Base-by-base conservation (phyloP, 495 filamentous ascomycete genomes). In the Geoglossum glabrum region DNA sequence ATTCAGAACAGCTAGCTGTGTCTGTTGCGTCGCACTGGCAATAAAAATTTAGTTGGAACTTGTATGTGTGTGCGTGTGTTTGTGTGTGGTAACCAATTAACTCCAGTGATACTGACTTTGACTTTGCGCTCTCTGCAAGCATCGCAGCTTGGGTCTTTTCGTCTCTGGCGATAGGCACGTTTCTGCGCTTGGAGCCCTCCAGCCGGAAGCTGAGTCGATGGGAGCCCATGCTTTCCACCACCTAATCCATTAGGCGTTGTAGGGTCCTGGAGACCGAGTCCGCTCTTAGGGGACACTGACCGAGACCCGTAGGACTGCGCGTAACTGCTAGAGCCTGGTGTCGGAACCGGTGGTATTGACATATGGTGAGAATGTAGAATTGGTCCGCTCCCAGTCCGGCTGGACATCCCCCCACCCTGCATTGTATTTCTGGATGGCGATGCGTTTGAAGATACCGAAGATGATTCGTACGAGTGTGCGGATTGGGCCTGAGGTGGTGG, bases 121-220 rank as follows among this genome's bases (percentile, higher is more conserved):
- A 98, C 92, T 74, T 98, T 98, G 61, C 92, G 80, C 71, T 98
- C 92, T 55, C 92, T 80, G 67, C 92, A 98, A 46, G 92, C 92
- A 72, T 98, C 92, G 70, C 92, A 98, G 67, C 90, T 96, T 17
- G 92, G 92, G 65, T 97, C 92, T 65, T 98, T 98, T 61, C 92
- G 77, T 61, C 92, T 73, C 67, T 98, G 92, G 34, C 92, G 79
- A 70, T 97, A 98, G 7, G 90, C 92, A 64, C 92, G 76, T 68
- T 97, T 97, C 71, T 94, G 90, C 25, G 81, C 79, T 59, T 75
- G 73, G 50, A 72, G 68, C 59, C 64, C 60, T 23, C 69, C 63
- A 38, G 68, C 62, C 33, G 73, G 73, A 17, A 74, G 67, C 26
- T 72, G 69, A 36, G 74, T 61, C 40, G 72, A 73, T 34, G 73